Evolutionary conservation across 2,329 filamentous ascomycete genomes (phyloP).

Genomic region (Tolypocladium amazonense): DNA sequence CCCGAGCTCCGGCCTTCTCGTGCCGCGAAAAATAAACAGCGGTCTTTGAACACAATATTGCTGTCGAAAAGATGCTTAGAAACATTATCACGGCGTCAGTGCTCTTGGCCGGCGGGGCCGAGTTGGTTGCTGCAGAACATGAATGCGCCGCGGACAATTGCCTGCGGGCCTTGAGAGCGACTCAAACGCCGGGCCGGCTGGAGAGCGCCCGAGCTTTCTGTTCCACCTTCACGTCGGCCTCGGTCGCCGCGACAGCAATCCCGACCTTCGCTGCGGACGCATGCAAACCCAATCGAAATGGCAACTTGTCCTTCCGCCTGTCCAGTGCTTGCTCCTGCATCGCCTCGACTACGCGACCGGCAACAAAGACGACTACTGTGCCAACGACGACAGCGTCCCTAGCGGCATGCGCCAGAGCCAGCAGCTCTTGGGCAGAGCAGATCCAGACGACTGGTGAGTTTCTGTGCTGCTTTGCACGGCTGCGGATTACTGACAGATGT

Average conservation of each 20-base stretch:
- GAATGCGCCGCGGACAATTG: conserved; percentile 26
- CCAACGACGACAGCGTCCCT: conserved; percentile 1
- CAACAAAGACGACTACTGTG: conserved; percentile 1
- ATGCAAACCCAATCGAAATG: conserved; percentile 11
- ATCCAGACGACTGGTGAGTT: background rate
- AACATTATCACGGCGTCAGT: conserved; percentile 1
- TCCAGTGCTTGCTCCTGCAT: conserved; percentile 14
- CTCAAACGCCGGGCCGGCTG: conserved; percentile 19
- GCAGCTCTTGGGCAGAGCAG: conserved; percentile 5
- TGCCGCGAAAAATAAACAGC: too few species aligned
- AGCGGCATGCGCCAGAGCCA: conserved; percentile 6
- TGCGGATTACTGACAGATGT: background rate
- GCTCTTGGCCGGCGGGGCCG: conserved; percentile 1
- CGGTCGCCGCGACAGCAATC: conserved; percentile 6
- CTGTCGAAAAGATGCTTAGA: background rate
- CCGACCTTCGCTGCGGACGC: conserved; percentile 10
- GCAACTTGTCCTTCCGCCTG: conserved; percentile 7
- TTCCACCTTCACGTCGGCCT: conserved; percentile 10
- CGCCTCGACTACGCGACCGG: conserved; percentile 3
- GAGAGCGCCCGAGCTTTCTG: conserved; percentile 22
- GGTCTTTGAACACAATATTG: background rate
- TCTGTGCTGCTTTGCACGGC: background rate
- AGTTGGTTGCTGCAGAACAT: conserved; percentile 4
- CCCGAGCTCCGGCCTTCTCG: too few species aligned
- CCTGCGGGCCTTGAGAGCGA: conserved; percentile 24